Evolutionary conservation across 441 rosid species (phyloP), one percentile per base, ranked within the genome.

Genomic region (Croton setiger): DNA sequence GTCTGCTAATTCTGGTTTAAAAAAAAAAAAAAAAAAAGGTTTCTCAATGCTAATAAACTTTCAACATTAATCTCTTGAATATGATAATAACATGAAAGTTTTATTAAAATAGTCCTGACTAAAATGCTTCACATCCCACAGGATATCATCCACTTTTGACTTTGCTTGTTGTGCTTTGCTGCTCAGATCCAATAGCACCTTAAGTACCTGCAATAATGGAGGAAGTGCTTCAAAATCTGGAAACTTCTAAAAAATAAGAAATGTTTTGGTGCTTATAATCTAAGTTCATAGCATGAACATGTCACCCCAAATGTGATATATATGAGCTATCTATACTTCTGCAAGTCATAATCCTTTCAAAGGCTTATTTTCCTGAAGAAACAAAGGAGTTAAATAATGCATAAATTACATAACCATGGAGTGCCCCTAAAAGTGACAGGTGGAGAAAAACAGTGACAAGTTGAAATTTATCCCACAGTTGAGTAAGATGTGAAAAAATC

Each of bases 151-250:
- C 74, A 69, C 57, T 44, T 60, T 43, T 36, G 45, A 68, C 76
- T 61, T 66, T 27, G 60, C 68, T 79, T 35, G 31, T 69, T 67
- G 75, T 86, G 64, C 76, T 49, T 57, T 55, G 33, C 49, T 67
- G 77, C 70, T 81, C 83, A 61, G 36, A 73, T 66, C 71, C 72
- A 71, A 71, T 54, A 43, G 75, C 69, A 67, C 57, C 60, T 87
- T 79, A 84, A 79, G 92, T 84, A 80, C 86, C 92, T 85, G 79
- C 76, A 74, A 75, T 18, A 64, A 66, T 60, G 61, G 21, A 55
- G 51, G 65, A 79, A 61, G 73, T 52, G 27, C 56, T 44, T 70
- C 60, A 61, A 64, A 63, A 66, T 41, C 58, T 35, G n/a, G 51
- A 44, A 53, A 53, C 55, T 51, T 53, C 37, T n/a, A n/a, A n/a